Evolutionary conservation across 371 early-diverging fungal species (phyloP).

Genomic region (Dichotomocladium elegans): DNA sequence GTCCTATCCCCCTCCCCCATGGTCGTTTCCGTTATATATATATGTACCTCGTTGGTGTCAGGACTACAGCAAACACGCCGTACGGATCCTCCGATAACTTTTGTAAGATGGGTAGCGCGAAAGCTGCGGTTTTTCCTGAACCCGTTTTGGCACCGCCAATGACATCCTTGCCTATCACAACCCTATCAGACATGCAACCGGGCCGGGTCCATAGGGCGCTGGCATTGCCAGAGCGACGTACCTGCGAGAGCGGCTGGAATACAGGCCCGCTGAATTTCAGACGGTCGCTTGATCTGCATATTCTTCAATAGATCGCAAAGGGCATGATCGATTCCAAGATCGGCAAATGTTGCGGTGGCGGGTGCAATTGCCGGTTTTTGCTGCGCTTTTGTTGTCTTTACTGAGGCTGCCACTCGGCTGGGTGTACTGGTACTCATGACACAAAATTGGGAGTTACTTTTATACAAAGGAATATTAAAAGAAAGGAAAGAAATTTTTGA

Average conservation of each 20-base stretch:
- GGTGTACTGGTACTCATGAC: not conserved
- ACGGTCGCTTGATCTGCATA: constrained; percentile 84
- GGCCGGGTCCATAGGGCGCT: not conserved
- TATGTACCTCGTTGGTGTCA: constrained; percentile 92
- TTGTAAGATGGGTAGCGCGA: constrained; percentile 97
- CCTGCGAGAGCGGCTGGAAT: constrained; percentile 72
- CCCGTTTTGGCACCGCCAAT: constrained; percentile 99
- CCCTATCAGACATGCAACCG: not conserved
- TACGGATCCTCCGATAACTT: constrained; percentile 89
- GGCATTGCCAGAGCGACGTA: not conserved
- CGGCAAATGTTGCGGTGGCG: constrained; percentile 33
- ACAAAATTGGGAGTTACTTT: no score
- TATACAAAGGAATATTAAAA: no score
- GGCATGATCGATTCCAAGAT: constrained; percentile 80
- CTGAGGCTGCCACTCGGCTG: constrained; percentile 14
- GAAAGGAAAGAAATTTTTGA: no score
- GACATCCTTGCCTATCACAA: constrained; percentile 69
- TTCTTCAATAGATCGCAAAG: constrained; percentile 70
- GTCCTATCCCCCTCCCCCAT: not conserved
- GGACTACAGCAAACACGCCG: constrained; percentile 90
- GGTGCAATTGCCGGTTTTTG: constrained; percentile 1
- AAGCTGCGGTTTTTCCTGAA: constrained; percentile 99
- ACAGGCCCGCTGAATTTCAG: constrained; percentile 93
- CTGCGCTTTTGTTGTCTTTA: not conserved
- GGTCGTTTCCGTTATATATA: not conserved